Evolutionary conservation across 2,329 filamentous ascomycete genomes (phyloP), one percentile per base, ranked within the genome.

Genomic region (Apiospora saccharicola): DNA sequence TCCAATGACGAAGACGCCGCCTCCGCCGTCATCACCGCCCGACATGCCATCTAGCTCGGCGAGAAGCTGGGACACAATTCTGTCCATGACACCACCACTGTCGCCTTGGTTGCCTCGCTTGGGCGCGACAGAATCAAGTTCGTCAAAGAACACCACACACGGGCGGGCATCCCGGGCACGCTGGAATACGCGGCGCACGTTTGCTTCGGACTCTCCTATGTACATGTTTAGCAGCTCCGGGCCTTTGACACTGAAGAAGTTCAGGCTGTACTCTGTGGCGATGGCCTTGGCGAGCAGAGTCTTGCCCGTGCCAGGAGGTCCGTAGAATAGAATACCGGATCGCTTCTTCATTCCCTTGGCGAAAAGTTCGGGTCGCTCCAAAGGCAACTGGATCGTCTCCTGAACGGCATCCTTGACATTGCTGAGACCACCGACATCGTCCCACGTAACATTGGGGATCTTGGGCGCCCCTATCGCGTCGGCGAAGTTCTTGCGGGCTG

Each of bases 11-110:
- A 98, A 98, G 6, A 98, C 96, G 26, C 95, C 95, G 14, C 94
- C 94, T 13, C 86, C 89, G 0, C 89, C 90, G 75, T 95, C 94
- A 73, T 95, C 94, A 22, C 94, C 95, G 76, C 96, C 93, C 70
- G 95, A 98, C 96, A 99, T 99, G 70, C 96, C 96, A 80, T 99
- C 96, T 30, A 99, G 87, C 83, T 99, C 96, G 0, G 96, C 96
- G 14, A 99, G 89, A 64, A 99, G 86, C 84, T 98, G 96, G 73
- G 93, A 96, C 70, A 99, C 96, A 76, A 98, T 98, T 71, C 96
- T 91, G 81, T 98, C 96, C 96, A 98, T 98, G 71, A 98, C 96
- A 79, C 96, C 96, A 72, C 96, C 96, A 75, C 94, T 98, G 79
- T 98, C 96, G 68, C 96, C 96, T 82, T 98, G 96, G 79, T 98